Conservation (phyloP, 2,329 filamentous ascomycete species). For the Diplodia sapinea region DNA sequence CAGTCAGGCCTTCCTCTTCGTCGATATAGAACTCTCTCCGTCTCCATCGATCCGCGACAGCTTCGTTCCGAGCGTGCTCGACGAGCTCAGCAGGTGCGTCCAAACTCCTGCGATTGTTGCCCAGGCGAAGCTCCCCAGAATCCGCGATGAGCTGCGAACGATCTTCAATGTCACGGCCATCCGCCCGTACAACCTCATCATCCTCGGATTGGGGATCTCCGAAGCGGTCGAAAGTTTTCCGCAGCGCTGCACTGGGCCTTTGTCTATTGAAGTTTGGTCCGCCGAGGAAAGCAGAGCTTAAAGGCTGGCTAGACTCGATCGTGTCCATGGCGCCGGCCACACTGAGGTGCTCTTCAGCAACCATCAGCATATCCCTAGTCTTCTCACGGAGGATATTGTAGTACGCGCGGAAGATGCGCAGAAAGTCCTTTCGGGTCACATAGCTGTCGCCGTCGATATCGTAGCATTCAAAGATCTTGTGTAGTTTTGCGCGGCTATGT, state of each 20-base stretch:
- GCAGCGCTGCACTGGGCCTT: slow-evolving; percentile 22
- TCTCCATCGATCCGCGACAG: slow-evolving; percentile 72
- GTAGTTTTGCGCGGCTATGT: slow-evolving; percentile 56
- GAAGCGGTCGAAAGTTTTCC: slow-evolving; percentile 44
- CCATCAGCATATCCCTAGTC: slow-evolving; percentile 79
- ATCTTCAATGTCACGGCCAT: slow-evolving; percentile 37
- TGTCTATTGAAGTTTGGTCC: slow-evolving; percentile 23
- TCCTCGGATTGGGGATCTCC: slow-evolving; percentile 39
- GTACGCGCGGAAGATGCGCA: slow-evolving; percentile 90
- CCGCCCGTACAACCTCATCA: slow-evolving; percentile 37
- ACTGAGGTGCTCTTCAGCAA: slow-evolving; percentile 77
- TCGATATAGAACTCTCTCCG: slow-evolving; percentile 82
- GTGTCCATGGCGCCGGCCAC: slow-evolving; percentile 55
- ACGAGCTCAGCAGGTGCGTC: neutral
- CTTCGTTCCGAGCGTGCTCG: slow-evolving; percentile 35
- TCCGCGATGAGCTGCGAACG: slow-evolving; percentile 35
- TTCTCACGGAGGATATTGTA: slow-evolving; percentile 90
- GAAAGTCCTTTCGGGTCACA: slow-evolving; percentile 82
- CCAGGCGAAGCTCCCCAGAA: slow-evolving; percentile 52
- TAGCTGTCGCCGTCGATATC: slow-evolving; percentile 89
- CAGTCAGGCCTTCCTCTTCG: slow-evolving; percentile 74
- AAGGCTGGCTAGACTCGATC: slow-evolving; percentile 52
- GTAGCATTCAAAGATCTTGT: slow-evolving; percentile 83
- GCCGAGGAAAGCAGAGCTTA: slow-evolving; percentile 48
- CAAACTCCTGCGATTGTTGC: neutral